These are phyloP conservation scores for Yarrowia sp. DNA, from an alignment of 805 yeast species.

Conservation along the genomic window DNA sequence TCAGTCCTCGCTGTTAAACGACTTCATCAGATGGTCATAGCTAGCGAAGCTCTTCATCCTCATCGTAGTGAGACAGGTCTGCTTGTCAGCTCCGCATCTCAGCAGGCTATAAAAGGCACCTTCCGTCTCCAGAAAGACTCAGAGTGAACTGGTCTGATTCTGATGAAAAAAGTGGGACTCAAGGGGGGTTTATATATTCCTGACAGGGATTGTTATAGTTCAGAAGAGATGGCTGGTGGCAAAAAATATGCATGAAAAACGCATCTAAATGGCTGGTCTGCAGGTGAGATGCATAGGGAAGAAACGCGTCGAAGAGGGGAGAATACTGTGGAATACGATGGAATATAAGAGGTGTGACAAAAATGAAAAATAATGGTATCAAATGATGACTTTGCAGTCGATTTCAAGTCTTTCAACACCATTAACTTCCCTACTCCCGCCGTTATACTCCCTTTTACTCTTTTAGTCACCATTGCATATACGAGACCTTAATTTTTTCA, in stretches of 20 bases:
- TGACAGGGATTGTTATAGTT: background rate
- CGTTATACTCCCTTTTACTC: no score
- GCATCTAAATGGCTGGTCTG: background rate
- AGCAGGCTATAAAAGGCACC: slow-evolving; percentile 22
- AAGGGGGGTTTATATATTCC: slow-evolving; percentile 15
- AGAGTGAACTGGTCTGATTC: slow-evolving; percentile 21
- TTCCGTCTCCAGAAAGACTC: slow-evolving; percentile 11
- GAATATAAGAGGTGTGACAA: no score
- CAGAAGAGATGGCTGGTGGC: background rate
- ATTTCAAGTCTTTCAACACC: no score
- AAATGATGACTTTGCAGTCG: no score
- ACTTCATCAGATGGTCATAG: no score
- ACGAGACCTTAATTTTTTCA: background rate
- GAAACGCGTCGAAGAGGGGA: background rate
- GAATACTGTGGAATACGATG: background rate
- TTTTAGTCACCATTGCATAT: background rate
- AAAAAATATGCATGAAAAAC: slow-evolving; percentile 2
- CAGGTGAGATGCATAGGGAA: background rate
- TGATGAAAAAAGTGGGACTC: background rate
- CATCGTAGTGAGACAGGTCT: background rate
- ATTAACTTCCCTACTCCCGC: no score
- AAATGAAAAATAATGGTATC: no score
- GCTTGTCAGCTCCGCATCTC: slow-evolving; percentile 27
- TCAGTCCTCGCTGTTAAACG: slow-evolving; percentile 1
- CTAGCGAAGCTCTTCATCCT: no score